A percentile compares a stretch with the other conserved stretches of the same genome.
phyloP scores from a whole-genome alignment of 2,329 filamentous ascomycete genomes.

The Beauveria bassiana region DNA sequence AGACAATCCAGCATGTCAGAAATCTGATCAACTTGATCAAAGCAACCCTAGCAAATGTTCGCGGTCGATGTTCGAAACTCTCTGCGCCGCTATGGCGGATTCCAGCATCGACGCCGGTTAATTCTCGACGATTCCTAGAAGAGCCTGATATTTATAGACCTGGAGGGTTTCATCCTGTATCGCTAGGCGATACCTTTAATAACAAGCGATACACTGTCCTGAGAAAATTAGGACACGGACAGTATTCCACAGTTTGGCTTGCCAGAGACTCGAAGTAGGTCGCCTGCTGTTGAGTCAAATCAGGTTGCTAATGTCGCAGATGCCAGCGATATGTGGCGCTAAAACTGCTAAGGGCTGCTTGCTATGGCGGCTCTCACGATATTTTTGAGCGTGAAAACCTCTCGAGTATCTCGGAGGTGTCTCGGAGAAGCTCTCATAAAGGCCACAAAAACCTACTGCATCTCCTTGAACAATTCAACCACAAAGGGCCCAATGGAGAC shows the following conservation, averaged over 20 bases:
- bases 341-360: constrained; percentile 20
- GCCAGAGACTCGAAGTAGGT: constrained; percentile 12
- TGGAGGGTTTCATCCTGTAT: constrained; percentile 1
- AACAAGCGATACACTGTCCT: constrained; percentile 29
- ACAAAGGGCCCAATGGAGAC: constrained; percentile 23
- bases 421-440: constrained; percentile 6
- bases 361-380: constrained; percentile 9
- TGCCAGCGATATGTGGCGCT: constrained; percentile 17
- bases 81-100: neutral
- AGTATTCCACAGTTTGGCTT: constrained; percentile 19
- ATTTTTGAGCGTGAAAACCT: constrained; percentile 17
- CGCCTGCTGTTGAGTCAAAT: neutral
- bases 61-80: neutral
- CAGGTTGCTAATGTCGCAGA: neutral
- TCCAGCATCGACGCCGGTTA: neutral
- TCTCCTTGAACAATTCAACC: constrained; percentile 19
- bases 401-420: constrained; percentile 5
- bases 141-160: neutral
- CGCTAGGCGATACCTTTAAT: constrained; percentile 1
- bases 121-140: neutral
- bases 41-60: neutral
- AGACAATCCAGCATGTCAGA: neutral
- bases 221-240: constrained; percentile 18
- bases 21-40: neutral
- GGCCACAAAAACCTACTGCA: constrained; percentile 7